Evolutionary conservation across 441 rosid genomes (phyloP), one percentile per base, ranked within the genome.

Genomic region (Populus hybrid): DNA sequence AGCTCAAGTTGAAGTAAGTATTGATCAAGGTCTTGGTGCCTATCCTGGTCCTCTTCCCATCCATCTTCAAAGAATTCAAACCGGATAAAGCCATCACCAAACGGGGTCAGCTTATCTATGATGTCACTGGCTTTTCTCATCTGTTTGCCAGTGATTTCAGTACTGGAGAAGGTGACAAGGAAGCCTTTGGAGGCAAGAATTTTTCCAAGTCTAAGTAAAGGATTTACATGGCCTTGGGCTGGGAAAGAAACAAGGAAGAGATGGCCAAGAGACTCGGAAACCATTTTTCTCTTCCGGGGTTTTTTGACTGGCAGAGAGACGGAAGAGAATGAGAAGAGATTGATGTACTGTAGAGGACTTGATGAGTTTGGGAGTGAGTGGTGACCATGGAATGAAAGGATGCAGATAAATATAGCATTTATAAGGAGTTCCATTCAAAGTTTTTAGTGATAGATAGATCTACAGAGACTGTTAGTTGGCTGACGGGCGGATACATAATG

Each of bases 141-240:
- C 76, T 82, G 83, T 77, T 86, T 79, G 31, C 92, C 94, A 35
- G 80, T 79, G 82, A 72, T 26, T 35, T 90, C 88, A 0, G 90
- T 72, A 2, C 92, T 78, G 69, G 90, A 83, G 75, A 94, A 87
- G 71, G 98, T 90, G 40, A 92, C 87, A 66, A 92, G 91, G 76
- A 92, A 75, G 50, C 97, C 97, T 78, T 82, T 89, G 23, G 95
- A 89, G 28, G 95, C 95, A 28, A 94, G 85, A 71, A 85, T 89
- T 82, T 88, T 89, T 68, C 95, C 98, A 2, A 93, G 95, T 68
- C 97, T 82, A 9, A 94, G 92, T 31, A 92, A 86, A 16, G 98
- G 94, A 79, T 90, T 93, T 2, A 92, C 89, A 69, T 92, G 95
- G 67, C 97, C 98, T 80, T 92, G 97, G 14, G 88, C 94, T 0